Percentiles rank a stretch among this genome's conserved stretches.
These are phyloP conservation scores for Falciphora oryzae DNA, from an alignment of 2,329 filamentous ascomycete species.

Conservation along the genomic window DNA sequence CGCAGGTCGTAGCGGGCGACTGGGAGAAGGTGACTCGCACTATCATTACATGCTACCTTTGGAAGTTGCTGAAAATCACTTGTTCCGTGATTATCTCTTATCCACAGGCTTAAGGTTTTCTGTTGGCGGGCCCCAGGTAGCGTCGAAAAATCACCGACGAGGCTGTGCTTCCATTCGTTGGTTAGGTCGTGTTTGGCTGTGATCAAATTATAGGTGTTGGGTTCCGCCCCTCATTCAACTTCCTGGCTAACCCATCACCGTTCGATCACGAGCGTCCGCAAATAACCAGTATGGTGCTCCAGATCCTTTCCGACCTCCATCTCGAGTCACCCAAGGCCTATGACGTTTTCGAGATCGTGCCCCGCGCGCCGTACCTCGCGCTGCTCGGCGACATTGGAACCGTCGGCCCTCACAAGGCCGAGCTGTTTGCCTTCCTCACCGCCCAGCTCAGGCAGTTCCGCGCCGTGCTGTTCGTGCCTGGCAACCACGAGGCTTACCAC, in stretches of 20 bases:
- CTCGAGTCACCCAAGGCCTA: constrained; percentile 45
- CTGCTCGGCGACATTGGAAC: constrained; percentile 53
- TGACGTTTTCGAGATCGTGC: constrained; percentile 40
- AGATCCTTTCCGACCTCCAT: constrained; percentile 55
- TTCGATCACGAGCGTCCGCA: not conserved
- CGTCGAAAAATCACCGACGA: too few relatives aligned
- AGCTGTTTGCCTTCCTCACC: constrained; percentile 40
- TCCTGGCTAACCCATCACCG: not conserved
- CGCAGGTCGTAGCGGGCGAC: too few relatives aligned
- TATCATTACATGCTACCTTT: too few relatives aligned
- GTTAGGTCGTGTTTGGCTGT: not conserved
- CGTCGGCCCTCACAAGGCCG: constrained; percentile 30
- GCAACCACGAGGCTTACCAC: constrained; percentile 52
- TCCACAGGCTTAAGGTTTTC: too few relatives aligned
- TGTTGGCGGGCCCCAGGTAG: too few relatives aligned
- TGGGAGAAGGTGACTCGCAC: too few relatives aligned
- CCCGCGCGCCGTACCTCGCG: constrained; percentile 44
- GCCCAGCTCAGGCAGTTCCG: constrained; percentile 42
- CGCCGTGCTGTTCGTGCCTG: constrained; percentile 44
- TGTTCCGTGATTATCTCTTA: too few relatives aligned
- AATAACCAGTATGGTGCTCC: constrained; percentile 22
- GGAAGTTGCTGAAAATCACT: too few relatives aligned
- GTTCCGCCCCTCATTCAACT: not conserved
- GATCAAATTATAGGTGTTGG: not conserved
- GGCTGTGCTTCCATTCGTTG: not conserved